Percentiles rank a stretch among this genome's conserved stretches.
Conservation (phyloP, 352 stramenopile species). For the Phytophthora agathidicida region DNA sequence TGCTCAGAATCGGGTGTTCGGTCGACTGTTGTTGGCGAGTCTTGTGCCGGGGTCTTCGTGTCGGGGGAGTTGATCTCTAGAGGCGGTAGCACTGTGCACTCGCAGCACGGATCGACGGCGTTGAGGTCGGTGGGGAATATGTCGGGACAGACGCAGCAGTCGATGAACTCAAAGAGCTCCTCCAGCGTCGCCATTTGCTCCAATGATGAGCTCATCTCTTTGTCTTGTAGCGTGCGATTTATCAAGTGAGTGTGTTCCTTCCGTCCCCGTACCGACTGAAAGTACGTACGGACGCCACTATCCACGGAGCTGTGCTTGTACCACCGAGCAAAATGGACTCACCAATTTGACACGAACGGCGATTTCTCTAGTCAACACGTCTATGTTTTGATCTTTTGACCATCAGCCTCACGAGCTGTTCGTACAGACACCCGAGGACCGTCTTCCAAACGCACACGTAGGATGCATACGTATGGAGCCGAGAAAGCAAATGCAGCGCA, state of each 20-base stretch:
- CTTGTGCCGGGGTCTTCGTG: neutral
- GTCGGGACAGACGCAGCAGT: slow-evolving; percentile 21
- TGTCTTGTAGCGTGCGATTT: neutral
- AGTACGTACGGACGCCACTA: slow-evolving; percentile 1
- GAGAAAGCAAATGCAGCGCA: no score
- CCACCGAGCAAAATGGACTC: no score
- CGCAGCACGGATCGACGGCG: neutral
- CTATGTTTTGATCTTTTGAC: slow-evolving; percentile 10
- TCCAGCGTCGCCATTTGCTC: slow-evolving; percentile 24
- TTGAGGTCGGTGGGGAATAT: neutral
- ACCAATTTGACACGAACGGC: neutral
- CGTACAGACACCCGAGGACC: no score
- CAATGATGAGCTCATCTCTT: slow-evolving; percentile 8
- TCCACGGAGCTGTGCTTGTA: neutral
- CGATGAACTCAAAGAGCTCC: slow-evolving; percentile 36
- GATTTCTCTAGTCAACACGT: neutral
- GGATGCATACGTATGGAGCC: no score
- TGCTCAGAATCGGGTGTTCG: neutral
- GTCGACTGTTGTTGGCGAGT: slow-evolving; percentile 1
- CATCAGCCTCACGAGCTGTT: slow-evolving; percentile 9
- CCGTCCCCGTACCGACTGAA: neutral
- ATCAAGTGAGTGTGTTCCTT: slow-evolving; percentile 6
- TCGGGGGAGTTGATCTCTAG: neutral
- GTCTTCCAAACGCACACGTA: no score
- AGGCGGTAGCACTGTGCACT: neutral